A percentile compares a stretch with the other conserved stretches of the same genome.
Conservation (phyloP, 306 rosid species). For the Amphicarpaea edgeworthii region DNA sequence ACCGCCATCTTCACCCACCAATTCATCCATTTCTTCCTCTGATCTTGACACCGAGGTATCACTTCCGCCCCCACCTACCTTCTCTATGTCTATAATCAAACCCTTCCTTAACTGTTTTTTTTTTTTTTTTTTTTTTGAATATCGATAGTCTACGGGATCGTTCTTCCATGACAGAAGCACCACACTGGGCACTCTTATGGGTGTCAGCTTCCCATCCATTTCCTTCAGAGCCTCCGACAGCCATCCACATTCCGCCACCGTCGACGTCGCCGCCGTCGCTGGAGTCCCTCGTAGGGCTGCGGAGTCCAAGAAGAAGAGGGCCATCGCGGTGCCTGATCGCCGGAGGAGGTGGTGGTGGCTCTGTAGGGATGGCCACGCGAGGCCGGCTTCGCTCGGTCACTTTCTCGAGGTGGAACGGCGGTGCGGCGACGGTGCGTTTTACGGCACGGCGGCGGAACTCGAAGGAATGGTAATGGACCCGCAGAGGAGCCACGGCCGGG, state of each 20-base stretch:
- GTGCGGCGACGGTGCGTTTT: constrained; percentile 84
- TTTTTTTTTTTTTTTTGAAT: background rate
- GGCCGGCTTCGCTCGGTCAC: constrained; percentile 77
- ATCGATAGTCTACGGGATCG: constrained; percentile 82
- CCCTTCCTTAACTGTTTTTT: background rate
- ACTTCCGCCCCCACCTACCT: no score
- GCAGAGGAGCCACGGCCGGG: constrained; percentile 59
- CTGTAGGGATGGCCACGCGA: constrained; percentile 71
- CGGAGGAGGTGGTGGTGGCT: constrained; percentile 86
- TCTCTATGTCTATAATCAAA: background rate
- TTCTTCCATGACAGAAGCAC: constrained; percentile 95
- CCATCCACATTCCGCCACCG: constrained; percentile 44
- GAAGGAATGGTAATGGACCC: constrained; percentile 73
- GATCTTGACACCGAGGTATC: constrained; percentile 84
- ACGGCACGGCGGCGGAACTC: constrained; percentile 75
- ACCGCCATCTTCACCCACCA: constrained; percentile 85
- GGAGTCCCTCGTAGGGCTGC: constrained; percentile 50
- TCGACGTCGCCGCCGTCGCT: background rate
- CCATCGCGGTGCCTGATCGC: constrained; percentile 50
- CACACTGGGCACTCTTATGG: constrained; percentile 88
- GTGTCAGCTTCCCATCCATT: constrained; percentile 80
- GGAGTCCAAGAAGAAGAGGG: constrained; percentile 52
- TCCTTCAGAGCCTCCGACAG: constrained; percentile 67
- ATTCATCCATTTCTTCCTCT: constrained; percentile 90
- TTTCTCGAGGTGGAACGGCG: constrained; percentile 89